Evolutionary conservation across 306 rosid species (phyloP).

Genomic region (Carpinus fangiana): DNA sequence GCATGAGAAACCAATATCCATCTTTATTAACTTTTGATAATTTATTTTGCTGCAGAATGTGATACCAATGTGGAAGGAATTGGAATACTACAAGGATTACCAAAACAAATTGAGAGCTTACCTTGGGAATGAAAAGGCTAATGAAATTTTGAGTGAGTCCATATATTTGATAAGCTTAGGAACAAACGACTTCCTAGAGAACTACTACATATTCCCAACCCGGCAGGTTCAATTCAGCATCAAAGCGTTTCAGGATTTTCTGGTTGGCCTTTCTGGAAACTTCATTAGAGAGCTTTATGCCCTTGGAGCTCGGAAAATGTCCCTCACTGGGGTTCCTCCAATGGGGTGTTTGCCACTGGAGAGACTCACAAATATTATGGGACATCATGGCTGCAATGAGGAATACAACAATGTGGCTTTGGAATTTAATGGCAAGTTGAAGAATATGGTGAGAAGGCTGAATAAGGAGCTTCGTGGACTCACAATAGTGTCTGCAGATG

Average conservation of each 20-base stretch:
- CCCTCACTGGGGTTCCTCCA: constrained; percentile 69
- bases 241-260: constrained; percentile 49
- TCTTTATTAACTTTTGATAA: neutral
- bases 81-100: constrained; percentile 68
- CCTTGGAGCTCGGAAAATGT: constrained; percentile 60
- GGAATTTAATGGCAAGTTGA: constrained; percentile 45
- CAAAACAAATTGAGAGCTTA: constrained; percentile 47
- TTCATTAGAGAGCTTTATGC: constrained; percentile 49
- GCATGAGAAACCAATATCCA: too few relatives aligned
- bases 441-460: constrained; percentile 22
- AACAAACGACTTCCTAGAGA: constrained; percentile 75
- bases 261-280: constrained; percentile 41
- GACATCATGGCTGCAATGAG: constrained; percentile 29
- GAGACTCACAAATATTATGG: constrained; percentile 49
- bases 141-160: constrained; percentile 38
- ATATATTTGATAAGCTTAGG: constrained; percentile 65
- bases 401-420: constrained; percentile 41
- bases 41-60: constrained; percentile 55
- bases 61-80: constrained; percentile 75
- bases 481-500: constrained; percentile 18
- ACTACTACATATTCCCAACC: constrained; percentile 50
- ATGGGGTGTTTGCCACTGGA: constrained; percentile 88
- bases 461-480: constrained; percentile 41
- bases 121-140: constrained; percentile 53
- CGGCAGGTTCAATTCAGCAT: constrained; percentile 45